Base-by-base conservation (phyloP, 495 filamentous ascomycete genomes). In the Penicillium arizonense region DNA sequence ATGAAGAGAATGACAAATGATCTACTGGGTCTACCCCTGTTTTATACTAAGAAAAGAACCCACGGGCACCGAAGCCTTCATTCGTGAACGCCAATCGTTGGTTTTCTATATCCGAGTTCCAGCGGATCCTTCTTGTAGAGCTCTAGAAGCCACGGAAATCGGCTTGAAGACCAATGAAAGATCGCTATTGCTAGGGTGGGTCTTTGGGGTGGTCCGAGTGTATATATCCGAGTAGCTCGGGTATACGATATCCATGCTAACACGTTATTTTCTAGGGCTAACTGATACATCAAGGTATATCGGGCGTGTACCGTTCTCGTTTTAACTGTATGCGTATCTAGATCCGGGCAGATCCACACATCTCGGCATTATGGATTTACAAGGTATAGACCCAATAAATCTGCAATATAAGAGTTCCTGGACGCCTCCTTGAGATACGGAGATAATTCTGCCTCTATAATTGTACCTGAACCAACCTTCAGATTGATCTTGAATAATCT, bases 281-380 rank as follows among this genome's bases (percentile, higher is more conserved):
- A 30, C 9, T 30, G 8, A 0, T 9, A 2, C 8, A 0, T 2
- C 6, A 20, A 18, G 21, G 4, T 1, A 28, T 30, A 2, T 44
- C 44, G 18, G 18, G 11, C 21, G 12, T 30, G 1, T 11, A 16
- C 9, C 11, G 41, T 26, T 30, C 18, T 8, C 30, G 16, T 6
- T 6, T 20, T n/a, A 6, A 1, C 14, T 30, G 33, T 50, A 10
- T 20, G 11, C n/a, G 2, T 26, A 21, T 33, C 12, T 16, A 30
- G 18, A 42, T 35, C n/a, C 7, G 3, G 5, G 12, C 26, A 50
- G 52, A 41, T 18, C 57, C 50, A 55, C 47, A 30, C 28, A 4
- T 40, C 10, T 36, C 61, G 58, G 59, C 33, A 54, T 48, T 62
- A 47, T 48, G 59, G 59, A 65, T 55, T 42, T 59, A 59, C 3